These are phyloP conservation scores for Panellus pusillus DNA, from an alignment of 768 basidiomycete genomes.

Conservation along the genomic window DNA sequence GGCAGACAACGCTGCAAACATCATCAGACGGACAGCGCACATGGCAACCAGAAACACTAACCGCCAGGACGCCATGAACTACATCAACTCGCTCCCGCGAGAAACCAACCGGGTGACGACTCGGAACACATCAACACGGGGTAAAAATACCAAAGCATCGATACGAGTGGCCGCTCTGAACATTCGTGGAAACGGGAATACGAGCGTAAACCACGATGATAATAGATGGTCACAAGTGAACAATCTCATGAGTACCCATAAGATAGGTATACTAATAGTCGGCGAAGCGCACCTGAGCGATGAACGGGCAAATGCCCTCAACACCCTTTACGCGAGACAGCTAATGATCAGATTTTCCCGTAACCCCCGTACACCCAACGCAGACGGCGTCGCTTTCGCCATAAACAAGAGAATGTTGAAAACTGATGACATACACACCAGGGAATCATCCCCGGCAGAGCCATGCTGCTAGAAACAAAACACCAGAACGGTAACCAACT, in stretches of 20 bases:
- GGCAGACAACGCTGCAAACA: too few relatives aligned
- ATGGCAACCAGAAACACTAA: too few relatives aligned
- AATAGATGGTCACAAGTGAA: conserved; percentile 18
- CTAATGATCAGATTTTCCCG: background rate
- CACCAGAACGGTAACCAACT: background rate
- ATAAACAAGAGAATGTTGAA: conserved; percentile 19
- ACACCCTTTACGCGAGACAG: background rate
- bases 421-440: background rate
- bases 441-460: conserved; percentile 13
- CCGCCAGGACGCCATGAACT: too few relatives aligned
- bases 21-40: too few relatives aligned
- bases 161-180: conserved; percentile 14
- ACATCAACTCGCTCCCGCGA: too few relatives aligned
- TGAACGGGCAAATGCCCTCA: background rate
- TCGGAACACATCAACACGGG: too few relatives aligned
- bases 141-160: conserved; percentile 12
- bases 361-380: background rate
- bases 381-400: conserved; percentile 17
- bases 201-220: background rate
- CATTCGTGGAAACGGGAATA: conserved; percentile 7
- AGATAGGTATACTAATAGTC: conserved; percentile 13
- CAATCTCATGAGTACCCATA: conserved; percentile 2
- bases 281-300: conserved; percentile 15
- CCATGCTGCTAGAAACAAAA: conserved; percentile 1
- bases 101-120: too few relatives aligned